Base-by-base conservation (phyloP, 2,329 filamentous ascomycete genomes). In the Camillea tinctor region DNA sequence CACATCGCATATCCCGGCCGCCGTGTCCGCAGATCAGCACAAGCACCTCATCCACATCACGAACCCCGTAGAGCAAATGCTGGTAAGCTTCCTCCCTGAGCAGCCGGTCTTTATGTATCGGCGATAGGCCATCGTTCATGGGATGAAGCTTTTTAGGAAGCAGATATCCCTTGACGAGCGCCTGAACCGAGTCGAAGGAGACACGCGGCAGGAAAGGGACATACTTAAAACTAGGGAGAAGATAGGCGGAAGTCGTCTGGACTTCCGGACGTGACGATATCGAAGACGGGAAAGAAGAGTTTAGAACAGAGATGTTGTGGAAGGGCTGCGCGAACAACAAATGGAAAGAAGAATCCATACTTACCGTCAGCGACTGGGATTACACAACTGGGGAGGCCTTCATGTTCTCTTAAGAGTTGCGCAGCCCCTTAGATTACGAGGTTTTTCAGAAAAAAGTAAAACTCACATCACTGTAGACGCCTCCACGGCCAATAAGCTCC, bases 21-120 rank as follows among this genome's bases (percentile, higher is more conserved):
- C 89, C 90, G 69, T 99, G 95, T 0, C 93, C 92, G 71, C 95
- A 99, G 50, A 97, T 89, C 20, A 98, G 77, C 26, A 99, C 85
- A n/a, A 91, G 69, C 4, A 93, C 80, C 63, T 93, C 88, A 17
- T 83, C 71, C 8, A 90, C 83, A 60, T 87, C 83, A 11, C 83
- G 77, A 4, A 91, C 87, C 1, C 82, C 81, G 1, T 76, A 75
- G 1, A 92, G 78, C 40, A 77, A 77, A 58, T 61, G 77, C 70
- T 70, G 84, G 69, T 77, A 87, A 57, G 73, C 85, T 63, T 74
- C 81, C 75, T 81, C 86, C 66, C 77, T 79, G 51, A 71, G 76
- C 55, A 80, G 73, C 1, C 80, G 74, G 69, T 87, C 84, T 51
- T 79, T 79, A 66, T 88, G 84, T 50, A 84, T 79, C 0, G 82